Evolutionary conservation across 176 grass and related monocot genomes (phyloP), one percentile per base, ranked within the genome.

Genomic region (Lolium perenne): DNA sequence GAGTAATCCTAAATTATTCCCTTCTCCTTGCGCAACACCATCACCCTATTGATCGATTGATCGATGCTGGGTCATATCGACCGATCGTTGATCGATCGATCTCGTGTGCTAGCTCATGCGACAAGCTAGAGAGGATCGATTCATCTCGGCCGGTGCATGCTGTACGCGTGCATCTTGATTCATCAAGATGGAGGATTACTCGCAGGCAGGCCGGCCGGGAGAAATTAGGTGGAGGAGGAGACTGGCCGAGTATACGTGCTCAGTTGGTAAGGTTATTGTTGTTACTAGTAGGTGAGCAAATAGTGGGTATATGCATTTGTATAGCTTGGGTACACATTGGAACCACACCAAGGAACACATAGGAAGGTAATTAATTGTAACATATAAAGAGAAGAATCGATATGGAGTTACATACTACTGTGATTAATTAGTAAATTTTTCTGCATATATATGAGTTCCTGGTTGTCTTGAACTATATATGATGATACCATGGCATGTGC

Each of bases 331-430:
- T 74, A 74, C 67, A 55, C 54, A 80, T 56, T 69, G 84, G 84
- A 90, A 45, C 45, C 35, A 78, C 43, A 89, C 7, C 60, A 59
- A 14, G 17, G 22, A 32, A 20, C 63, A 12, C 8, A 77, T 22
- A 86, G 10, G 17, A 41, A 81, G 85, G 77, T 85, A 88, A 85
- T 85, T 91, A 88, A 85, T 88, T 88, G 82, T 91, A 91, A 78
- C 71, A 91, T 91, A 91, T 91, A 47, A 25, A 91, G 15, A 84
- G 14, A 67, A 43, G 41, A 43, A 43, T 43, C 41, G 2, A 35
- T 35, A 35, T 35, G 41, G 41, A 43, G 41, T 43, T 43, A 43
- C 50, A 16, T 4, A 53, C 77, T 71, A 71, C 14, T 29, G 29
- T 29, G 29, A 29, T 88, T 56, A 83, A 64, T 77, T 16, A 32